Base-by-base conservation (phyloP, 306 rosid genomes). In the Prinsepia uniflora region DNA sequence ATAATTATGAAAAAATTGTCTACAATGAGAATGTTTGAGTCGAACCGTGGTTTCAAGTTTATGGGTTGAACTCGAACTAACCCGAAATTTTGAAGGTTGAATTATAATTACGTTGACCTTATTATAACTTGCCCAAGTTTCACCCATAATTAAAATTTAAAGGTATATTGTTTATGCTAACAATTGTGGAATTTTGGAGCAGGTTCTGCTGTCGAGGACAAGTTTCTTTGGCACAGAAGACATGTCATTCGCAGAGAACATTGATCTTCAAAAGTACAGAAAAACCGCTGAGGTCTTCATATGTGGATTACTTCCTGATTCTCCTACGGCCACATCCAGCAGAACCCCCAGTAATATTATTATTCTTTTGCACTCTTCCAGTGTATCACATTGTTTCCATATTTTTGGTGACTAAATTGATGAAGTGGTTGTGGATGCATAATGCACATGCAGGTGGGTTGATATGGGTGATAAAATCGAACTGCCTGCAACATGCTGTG, bases 241-340 rank as follows among this genome's bases (percentile, higher is more conserved):
- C 57, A 59, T 76, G 24, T 58, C 91, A 43, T 12, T 49, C 47
- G 72, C 3, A 13, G 89, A 90, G 75, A 83, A 84, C 59, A 74
- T 90, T 68, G 89, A 79, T 68, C 91, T 90, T 60, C 93, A 90
- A 54, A 64, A 77, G 84, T 90, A 90, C 72, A 82, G 87, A 63
- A 80, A 86, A 81, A 60, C 87, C 9, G 83, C 91, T 22, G 93
- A 87, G 82, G 72, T 73, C 17, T 48, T 86, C 48, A 77, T 88
- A 70, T 88, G 96, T 80, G 67, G 60, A 36, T 86, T 87, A 66
- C 76, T 90, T 11, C 91, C 88, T 9, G 84, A 87, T 79, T 90
- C 96, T 13, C 96, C 88, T 63, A 82, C 83, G 20, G 79, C 87
- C 72, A 79, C 88, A 63, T 40, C 87, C 68, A 78, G 74, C 76